A percentile compares a stretch with the other conserved stretches of the same genome.
Conservation (phyloP, 2,329 filamentous ascomycete genomes). For the Arthrocladium fulminans region DNA sequence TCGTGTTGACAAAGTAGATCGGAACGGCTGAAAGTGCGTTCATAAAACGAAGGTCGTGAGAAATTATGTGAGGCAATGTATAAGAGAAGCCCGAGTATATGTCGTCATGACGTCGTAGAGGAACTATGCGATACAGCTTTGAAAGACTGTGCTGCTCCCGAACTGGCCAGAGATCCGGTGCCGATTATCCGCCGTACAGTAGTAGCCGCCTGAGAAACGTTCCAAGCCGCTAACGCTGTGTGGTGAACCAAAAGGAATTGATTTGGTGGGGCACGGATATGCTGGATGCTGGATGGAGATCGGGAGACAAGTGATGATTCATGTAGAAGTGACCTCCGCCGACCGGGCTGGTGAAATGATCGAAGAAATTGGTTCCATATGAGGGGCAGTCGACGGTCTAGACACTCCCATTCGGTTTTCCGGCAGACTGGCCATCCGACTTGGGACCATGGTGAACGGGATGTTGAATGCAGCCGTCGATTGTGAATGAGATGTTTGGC, state of each 20-base stretch:
- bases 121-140: no score
- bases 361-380: constrained; percentile 1
- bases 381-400: background rate
- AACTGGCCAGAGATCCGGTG: no score
- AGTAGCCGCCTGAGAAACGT: no score
- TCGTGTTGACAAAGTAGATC: background rate
- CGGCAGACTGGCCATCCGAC: background rate
- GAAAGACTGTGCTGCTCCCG: no score
- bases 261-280: no score
- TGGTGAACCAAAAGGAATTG: no score
- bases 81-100: no score
- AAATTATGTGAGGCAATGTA: no score
- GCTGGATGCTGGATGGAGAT: background rate
- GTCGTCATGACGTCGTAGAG: background rate
- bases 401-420: background rate
- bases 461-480: constrained; percentile 7
- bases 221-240: no score
- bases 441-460: constrained; percentile 7
- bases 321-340: background rate
- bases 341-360: background rate
- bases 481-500: background rate
- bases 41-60: no score
- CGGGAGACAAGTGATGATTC: background rate
- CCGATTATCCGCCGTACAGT: no score
- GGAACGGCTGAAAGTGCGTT: no score